Evolutionary conservation across 352 stramenopile species (phyloP).

Genomic region (Phytophthora agathidicida): DNA sequence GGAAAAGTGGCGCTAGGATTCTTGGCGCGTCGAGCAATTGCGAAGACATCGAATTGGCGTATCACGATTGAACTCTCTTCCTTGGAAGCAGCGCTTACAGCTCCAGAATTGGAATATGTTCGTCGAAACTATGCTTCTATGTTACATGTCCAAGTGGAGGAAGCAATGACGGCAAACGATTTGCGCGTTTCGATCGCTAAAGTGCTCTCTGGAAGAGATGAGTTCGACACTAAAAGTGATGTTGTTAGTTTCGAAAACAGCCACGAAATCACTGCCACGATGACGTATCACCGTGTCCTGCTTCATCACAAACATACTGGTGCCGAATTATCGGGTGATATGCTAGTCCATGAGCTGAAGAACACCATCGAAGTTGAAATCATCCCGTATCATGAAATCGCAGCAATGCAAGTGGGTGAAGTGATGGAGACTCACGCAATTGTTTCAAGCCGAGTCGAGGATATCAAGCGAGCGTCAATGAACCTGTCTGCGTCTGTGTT

Average conservation of each 20-base stretch:
- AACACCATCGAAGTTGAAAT: slow-evolving; percentile 37
- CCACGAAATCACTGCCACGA: slow-evolving; percentile 13
- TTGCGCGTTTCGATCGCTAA: slow-evolving; percentile 55
- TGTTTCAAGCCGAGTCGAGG: slow-evolving; percentile 31
- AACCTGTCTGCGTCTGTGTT: slow-evolving; percentile 17
- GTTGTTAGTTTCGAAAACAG: not conserved
- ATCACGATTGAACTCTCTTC: slow-evolving; percentile 43
- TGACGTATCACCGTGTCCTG: slow-evolving; percentile 44
- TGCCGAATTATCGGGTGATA: slow-evolving; percentile 28
- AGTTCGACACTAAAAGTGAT: slow-evolving; percentile 7
- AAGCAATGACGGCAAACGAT: slow-evolving; percentile 65
- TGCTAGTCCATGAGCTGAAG: slow-evolving; percentile 26
- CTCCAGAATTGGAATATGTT: slow-evolving; percentile 30
- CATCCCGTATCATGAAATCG: slow-evolving; percentile 30
- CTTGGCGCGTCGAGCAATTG: slow-evolving; percentile 39
- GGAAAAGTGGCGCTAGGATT: slow-evolving; percentile 61
- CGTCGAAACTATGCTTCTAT: slow-evolving; percentile 13
- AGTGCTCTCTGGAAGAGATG: slow-evolving; percentile 35
- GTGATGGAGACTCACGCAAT: slow-evolving; percentile 45
- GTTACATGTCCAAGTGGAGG: slow-evolving; percentile 46
- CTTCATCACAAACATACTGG: slow-evolving; percentile 33
- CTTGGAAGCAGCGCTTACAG: slow-evolving; percentile 38
- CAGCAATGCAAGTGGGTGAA: slow-evolving; percentile 32
- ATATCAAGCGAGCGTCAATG: slow-evolving; percentile 43
- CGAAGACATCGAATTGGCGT: slow-evolving; percentile 58